phyloP scores from a whole-genome alignment of 768 basidiomycete genomes.

The Tricholoma matsutake region DNA sequence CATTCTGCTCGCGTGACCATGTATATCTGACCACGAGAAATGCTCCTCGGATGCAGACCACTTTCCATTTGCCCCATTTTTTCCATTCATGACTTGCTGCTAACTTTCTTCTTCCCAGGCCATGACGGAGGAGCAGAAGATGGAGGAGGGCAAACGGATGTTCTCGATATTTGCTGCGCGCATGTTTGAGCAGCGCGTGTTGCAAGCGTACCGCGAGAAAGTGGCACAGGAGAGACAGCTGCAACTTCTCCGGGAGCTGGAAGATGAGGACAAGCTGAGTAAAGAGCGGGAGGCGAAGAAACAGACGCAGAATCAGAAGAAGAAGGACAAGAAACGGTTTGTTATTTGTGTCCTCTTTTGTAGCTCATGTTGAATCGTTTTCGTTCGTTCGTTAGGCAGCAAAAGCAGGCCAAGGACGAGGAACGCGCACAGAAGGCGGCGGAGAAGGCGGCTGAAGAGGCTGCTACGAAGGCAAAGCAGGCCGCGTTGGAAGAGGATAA shows the following conservation, averaged over 20 bases:
- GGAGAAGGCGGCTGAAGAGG: slow-evolving; percentile 85
- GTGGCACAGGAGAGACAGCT: slow-evolving; percentile 94
- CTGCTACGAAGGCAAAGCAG: slow-evolving; percentile 71
- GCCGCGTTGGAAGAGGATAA: slow-evolving; percentile 77
- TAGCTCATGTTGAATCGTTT: slow-evolving; percentile 11
- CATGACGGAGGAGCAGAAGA: slow-evolving; percentile 95
- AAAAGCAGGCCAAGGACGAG: slow-evolving; percentile 91
- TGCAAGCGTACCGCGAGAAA: slow-evolving; percentile 94
- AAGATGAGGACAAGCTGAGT: slow-evolving; percentile 87
- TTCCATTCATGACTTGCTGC: neutral
- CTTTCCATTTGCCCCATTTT: neutral
- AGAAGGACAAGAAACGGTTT: slow-evolving; percentile 93
- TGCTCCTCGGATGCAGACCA: neutral
- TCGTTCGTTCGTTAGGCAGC: slow-evolving; percentile 52
- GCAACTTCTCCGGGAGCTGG: slow-evolving; percentile 90
- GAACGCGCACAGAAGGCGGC: slow-evolving; percentile 82
- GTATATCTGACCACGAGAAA: neutral
- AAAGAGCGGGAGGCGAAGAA: slow-evolving; percentile 92
- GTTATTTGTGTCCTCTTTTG: slow-evolving; percentile 17
- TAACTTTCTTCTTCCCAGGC: slow-evolving; percentile 36
- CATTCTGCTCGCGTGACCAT: neutral
- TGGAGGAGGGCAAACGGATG: slow-evolving; percentile 99
- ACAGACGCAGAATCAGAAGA: slow-evolving; percentile 96
- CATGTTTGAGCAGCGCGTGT: slow-evolving; percentile 98
- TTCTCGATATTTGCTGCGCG: slow-evolving; percentile 99